phyloP scores from a whole-genome alignment of 768 basidiomycete genomes.

The Calocybe gangraenosa region DNA sequence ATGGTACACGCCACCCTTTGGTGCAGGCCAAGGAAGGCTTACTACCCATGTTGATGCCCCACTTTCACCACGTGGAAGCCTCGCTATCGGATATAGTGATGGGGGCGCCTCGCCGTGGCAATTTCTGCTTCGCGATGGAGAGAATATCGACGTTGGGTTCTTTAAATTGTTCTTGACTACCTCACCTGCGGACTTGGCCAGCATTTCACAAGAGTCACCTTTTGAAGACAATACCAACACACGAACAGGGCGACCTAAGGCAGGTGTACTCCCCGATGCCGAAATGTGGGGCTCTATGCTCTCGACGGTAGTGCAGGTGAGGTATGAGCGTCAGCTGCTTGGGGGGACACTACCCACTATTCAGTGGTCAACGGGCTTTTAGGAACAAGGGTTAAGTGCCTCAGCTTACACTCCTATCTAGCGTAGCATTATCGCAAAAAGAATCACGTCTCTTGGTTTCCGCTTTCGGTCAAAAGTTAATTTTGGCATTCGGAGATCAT shows the following conservation, averaged over 20 bases:
- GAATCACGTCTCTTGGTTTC: too few species aligned
- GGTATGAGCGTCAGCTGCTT: background rate
- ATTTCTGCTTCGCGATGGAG: slow-evolving; percentile 25
- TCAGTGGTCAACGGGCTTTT: too few species aligned
- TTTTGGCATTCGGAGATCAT: too few species aligned
- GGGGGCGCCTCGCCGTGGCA: slow-evolving; percentile 27
- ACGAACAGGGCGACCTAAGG: background rate
- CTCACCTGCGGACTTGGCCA: slow-evolving; percentile 27
- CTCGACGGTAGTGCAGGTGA: background rate
- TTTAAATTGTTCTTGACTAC: slow-evolving; percentile 41
- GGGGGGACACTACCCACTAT: too few species aligned
- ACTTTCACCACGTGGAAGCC: background rate
- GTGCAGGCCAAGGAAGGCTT: slow-evolving; percentile 19
- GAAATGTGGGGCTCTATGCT: slow-evolving; percentile 2
- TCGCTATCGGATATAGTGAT: slow-evolving; percentile 39
- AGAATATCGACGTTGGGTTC: slow-evolving; percentile 35
- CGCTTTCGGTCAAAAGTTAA: too few species aligned
- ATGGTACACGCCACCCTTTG: slow-evolving; percentile 21
- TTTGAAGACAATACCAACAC: slow-evolving; percentile 17
- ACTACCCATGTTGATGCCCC: slow-evolving; percentile 21
- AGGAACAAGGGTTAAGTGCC: too few species aligned
- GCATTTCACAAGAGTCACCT: slow-evolving; percentile 29
- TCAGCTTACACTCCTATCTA: too few species aligned
- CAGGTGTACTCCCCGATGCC: background rate
- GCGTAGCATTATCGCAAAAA: too few species aligned